A percentile compares a stretch with the other conserved stretches of the same genome.
Evolutionary conservation across 805 yeast species (phyloP).

Genomic region (Blastobotrys chiropterorum): DNA sequence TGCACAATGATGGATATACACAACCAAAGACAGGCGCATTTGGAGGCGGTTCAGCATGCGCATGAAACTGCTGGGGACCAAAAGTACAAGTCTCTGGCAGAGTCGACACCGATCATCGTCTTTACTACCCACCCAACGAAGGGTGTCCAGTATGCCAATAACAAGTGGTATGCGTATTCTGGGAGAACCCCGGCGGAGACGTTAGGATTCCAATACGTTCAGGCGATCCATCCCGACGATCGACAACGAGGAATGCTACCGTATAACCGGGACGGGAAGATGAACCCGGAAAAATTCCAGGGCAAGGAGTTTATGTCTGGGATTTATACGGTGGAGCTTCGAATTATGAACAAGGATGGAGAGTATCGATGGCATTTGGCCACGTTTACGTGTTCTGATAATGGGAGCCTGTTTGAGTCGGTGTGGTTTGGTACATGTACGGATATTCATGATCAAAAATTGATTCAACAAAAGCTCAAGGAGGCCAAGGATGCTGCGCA

Average conservation of each 20-base stretch:
- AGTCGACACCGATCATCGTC: constrained; percentile 29
- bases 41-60: constrained; percentile 23
- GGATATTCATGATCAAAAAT: constrained; percentile 31
- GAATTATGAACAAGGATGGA: constrained; percentile 22
- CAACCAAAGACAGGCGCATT: constrained; percentile 28
- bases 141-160: constrained; percentile 29
- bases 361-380: constrained; percentile 30
- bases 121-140: constrained; percentile 24
- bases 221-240: constrained; percentile 29
- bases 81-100: constrained; percentile 29
- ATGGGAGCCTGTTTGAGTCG: constrained; percentile 9
- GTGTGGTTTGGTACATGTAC: constrained; percentile 32
- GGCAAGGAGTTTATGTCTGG: constrained; percentile 12
- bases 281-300: constrained; percentile 4
- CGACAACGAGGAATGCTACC: constrained; percentile 22
- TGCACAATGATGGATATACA: constrained; percentile 32
- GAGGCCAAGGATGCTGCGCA: constrained; percentile 33
- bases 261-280: constrained; percentile 3
- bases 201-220: constrained; percentile 25
- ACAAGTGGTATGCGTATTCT: constrained; percentile 29
- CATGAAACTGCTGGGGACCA: constrained; percentile 28
- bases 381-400: constrained; percentile 22
- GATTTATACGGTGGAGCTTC: constrained; percentile 20
- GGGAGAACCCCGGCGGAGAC: constrained; percentile 24
- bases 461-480: constrained; percentile 28